Percentiles rank a stretch among this genome's conserved stretches.
Conservation (phyloP, 352 stramenopile species). For the Halophytophthora polymorphica region DNA sequence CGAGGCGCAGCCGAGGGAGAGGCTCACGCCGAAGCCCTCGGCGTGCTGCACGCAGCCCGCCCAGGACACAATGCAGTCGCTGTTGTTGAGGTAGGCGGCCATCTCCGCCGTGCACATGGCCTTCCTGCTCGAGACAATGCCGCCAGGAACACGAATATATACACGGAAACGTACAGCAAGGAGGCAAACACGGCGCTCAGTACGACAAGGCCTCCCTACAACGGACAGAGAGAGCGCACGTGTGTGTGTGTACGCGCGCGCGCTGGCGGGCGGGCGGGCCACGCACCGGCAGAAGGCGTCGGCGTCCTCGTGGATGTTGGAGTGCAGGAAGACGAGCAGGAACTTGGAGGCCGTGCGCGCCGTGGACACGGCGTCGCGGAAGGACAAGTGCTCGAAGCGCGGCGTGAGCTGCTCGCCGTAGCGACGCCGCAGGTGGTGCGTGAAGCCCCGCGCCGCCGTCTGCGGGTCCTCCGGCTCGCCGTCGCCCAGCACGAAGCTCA, state of each 20-base stretch:
- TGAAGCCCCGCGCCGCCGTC: conserved; percentile 49
- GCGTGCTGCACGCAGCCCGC: conserved; percentile 76
- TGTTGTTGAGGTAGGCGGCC: conserved; percentile 72
- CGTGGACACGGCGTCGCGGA: conserved; percentile 76
- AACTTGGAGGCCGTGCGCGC: conserved; percentile 82
- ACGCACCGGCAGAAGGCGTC: conserved; percentile 65
- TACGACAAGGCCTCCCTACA: too few species aligned
- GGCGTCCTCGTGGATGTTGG: conserved; percentile 79
- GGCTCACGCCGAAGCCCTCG: conserved; percentile 74
- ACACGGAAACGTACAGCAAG: conserved; percentile 1
- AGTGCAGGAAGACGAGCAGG: conserved; percentile 81
- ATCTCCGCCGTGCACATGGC: conserved; percentile 71
- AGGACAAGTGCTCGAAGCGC: conserved; percentile 78
- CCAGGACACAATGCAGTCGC: conserved; percentile 81
- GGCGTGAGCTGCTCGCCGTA: conserved; percentile 57
- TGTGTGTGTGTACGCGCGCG: too few species aligned
- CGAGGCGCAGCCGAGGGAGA: conserved; percentile 78
- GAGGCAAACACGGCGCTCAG: too few species aligned
- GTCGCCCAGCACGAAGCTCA: conserved; percentile 74
- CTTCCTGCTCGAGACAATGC: too few species aligned
- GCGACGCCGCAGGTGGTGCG: conserved; percentile 44
- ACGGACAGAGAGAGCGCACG: too few species aligned
- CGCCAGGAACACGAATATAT: conserved; percentile 8
- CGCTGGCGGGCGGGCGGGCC: too few species aligned
- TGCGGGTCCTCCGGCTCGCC: conserved; percentile 68